Conservation (phyloP, 2,329 filamentous ascomycete species). For the Chalara sp. region DNA sequence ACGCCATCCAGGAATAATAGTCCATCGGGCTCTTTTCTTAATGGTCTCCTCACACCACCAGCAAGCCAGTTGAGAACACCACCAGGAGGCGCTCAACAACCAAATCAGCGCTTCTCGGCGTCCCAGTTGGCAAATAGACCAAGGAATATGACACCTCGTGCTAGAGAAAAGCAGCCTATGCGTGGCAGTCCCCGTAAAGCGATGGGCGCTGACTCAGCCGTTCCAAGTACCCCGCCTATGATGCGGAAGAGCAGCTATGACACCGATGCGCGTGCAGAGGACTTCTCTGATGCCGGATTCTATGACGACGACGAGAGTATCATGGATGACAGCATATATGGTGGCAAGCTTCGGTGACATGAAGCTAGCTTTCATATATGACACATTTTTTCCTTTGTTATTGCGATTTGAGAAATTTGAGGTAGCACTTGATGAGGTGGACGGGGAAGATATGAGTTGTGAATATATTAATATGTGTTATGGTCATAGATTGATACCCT, state of each 20-base stretch:
- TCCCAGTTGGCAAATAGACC: slow-evolving; percentile 37
- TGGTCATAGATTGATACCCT: background rate
- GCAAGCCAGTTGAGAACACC: slow-evolving; percentile 32
- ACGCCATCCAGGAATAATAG: slow-evolving; percentile 18
- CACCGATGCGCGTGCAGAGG: slow-evolving; percentile 51
- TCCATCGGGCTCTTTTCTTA: slow-evolving; percentile 56
- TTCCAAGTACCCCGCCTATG: slow-evolving; percentile 51
- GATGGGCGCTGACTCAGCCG: slow-evolving; percentile 23
- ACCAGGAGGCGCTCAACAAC: slow-evolving; percentile 36
- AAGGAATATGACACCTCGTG: slow-evolving; percentile 26
- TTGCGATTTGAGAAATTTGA: background rate
- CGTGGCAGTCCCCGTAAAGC: slow-evolving; percentile 34
- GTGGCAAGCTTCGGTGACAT: slow-evolving; percentile 3
- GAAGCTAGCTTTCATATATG: background rate
- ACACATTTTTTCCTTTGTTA: background rate
- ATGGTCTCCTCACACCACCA: slow-evolving; percentile 85
- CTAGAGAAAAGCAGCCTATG: slow-evolving; percentile 34
- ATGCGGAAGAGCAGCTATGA: slow-evolving; percentile 53
- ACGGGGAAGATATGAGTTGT: too few species aligned
- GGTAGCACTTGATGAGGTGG: background rate
- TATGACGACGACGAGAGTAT: slow-evolving; percentile 28
- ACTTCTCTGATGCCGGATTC: slow-evolving; percentile 31
- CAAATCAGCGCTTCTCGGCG: slow-evolving; percentile 50
- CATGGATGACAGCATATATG: slow-evolving; percentile 11
- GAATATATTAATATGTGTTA: background rate